These are phyloP conservation scores for Comarum palustre DNA, from an alignment of 306 rosid species.

Conservation along the genomic window DNA sequence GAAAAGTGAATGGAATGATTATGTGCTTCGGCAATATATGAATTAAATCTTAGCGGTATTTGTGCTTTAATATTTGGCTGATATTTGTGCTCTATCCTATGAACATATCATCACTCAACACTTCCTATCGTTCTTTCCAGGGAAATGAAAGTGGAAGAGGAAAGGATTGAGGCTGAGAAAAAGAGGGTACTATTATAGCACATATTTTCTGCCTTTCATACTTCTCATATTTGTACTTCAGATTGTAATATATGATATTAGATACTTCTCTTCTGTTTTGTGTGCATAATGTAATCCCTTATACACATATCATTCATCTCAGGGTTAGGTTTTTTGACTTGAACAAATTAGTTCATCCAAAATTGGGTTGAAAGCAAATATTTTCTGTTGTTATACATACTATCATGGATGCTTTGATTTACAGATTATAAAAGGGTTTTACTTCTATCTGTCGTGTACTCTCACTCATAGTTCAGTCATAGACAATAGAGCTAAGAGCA, in stretches of 20 bases:
- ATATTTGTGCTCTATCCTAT: not conserved
- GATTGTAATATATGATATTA: not conserved
- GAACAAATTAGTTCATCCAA: not conserved
- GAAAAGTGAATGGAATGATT: not conserved
- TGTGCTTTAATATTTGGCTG: not conserved
- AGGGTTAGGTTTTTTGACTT: not conserved
- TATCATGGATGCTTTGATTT: not conserved
- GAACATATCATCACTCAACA: slow-evolving; percentile 4
- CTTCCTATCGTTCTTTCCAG: slow-evolving; percentile 38
- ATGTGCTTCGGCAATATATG: not conserved
- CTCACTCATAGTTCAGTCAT: not conserved
- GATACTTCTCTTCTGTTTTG: not conserved
- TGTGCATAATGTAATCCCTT: not conserved
- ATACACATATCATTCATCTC: not conserved
- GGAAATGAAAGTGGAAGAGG: slow-evolving; percentile 86
- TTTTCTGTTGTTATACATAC: not conserved
- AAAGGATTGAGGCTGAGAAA: slow-evolving; percentile 96
- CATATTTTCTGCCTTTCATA: not conserved
- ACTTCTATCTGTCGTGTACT: not conserved
- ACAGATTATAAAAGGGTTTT: not conserved
- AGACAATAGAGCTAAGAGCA: slow-evolving; percentile 5
- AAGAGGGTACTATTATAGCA: slow-evolving; percentile 48
- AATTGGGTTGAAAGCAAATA: not conserved
- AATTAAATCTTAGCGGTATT: not conserved
- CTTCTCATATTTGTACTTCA: not conserved